A percentile compares a stretch with the other conserved stretches of the same genome.
phyloP scores from a whole-genome alignment of 495 filamentous ascomycete genomes.

The Pseudoneurospora amorphoporcata region DNA sequence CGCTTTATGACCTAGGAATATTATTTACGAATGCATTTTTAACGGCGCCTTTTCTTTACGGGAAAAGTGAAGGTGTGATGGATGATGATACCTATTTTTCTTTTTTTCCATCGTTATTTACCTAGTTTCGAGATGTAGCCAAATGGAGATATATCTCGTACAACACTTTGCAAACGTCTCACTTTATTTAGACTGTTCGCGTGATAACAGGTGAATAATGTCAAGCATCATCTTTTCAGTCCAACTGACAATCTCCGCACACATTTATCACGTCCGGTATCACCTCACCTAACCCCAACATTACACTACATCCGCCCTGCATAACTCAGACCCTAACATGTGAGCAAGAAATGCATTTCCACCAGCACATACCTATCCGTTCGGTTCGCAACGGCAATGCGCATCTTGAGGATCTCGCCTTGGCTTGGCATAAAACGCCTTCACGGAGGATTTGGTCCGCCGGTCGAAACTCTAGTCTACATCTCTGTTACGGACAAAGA shows the following conservation, averaged over 20 bases:
- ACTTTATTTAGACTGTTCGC: too few species aligned
- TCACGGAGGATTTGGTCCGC: not conserved
- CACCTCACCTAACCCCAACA: not conserved
- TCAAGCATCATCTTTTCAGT: too few species aligned
- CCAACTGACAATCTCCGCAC: not conserved
- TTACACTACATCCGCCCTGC: not conserved
- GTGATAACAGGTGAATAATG: too few species aligned
- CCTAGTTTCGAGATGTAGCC: slow-evolving; percentile 1
- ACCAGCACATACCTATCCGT: not conserved
- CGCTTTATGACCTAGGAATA: not conserved
- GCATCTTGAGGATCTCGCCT: not conserved
- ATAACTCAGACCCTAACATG: not conserved
- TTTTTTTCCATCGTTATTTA: not conserved
- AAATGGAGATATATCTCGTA: not conserved
- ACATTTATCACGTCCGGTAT: not conserved
- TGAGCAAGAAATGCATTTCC: not conserved
- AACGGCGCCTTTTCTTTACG: not conserved
- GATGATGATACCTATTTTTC: not conserved
- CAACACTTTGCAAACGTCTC: not conserved
- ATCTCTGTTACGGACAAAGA: too few species aligned
- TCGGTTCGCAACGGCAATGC: not conserved
- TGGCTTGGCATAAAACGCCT: not conserved
- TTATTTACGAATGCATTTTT: not conserved
- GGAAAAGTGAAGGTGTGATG: not conserved
- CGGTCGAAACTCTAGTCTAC: not conserved